Evolutionary conservation across 768 basidiomycete genomes (phyloP).

Genomic region (Heimioporus sp.): DNA sequence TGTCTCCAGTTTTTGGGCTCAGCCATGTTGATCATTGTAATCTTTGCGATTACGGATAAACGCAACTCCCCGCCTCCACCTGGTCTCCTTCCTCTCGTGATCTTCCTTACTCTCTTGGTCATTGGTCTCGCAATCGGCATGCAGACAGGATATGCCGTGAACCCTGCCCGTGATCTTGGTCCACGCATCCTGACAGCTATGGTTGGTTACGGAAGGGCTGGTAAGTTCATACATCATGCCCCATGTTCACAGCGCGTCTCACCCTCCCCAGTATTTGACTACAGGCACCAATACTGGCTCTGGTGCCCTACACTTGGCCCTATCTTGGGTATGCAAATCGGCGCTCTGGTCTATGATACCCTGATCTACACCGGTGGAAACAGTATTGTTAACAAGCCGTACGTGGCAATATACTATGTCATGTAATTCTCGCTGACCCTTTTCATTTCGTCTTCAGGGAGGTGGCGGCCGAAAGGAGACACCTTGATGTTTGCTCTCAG

Average conservation of each 20-base stretch:
- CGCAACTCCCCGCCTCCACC: slow-evolving; percentile 46
- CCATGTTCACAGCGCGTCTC: background rate
- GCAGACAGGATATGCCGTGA: slow-evolving; percentile 65
- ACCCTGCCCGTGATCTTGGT: slow-evolving; percentile 73
- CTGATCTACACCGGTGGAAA: slow-evolving; percentile 58
- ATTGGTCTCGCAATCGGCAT: slow-evolving; percentile 58
- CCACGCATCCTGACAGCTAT: slow-evolving; percentile 67
- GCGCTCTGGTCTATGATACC: slow-evolving; percentile 55
- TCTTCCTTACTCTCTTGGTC: slow-evolving; percentile 60
- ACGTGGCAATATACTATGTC: slow-evolving; percentile 2
- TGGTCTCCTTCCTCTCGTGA: slow-evolving; percentile 51
- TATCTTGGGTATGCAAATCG: slow-evolving; percentile 56
- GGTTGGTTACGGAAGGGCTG: slow-evolving; percentile 60
- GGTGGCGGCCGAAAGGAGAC: slow-evolving; percentile 11
- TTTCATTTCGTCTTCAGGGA: slow-evolving; percentile 6
- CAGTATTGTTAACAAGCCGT: slow-evolving; percentile 55
- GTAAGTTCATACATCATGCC: slow-evolving; percentile 28
- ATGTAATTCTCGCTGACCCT: background rate
- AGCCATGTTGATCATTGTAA: slow-evolving; percentile 50
- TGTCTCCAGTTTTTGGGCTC: slow-evolving; percentile 50
- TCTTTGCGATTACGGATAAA: slow-evolving; percentile 55
- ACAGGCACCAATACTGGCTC: slow-evolving; percentile 64
- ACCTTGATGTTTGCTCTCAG: slow-evolving; percentile 10
- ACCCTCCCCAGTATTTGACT: slow-evolving; percentile 20
- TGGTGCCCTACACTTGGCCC: slow-evolving; percentile 66